Evolutionary conservation across 495 filamentous ascomycete species (phyloP).

Genomic region (Delitschia confertaspora): DNA sequence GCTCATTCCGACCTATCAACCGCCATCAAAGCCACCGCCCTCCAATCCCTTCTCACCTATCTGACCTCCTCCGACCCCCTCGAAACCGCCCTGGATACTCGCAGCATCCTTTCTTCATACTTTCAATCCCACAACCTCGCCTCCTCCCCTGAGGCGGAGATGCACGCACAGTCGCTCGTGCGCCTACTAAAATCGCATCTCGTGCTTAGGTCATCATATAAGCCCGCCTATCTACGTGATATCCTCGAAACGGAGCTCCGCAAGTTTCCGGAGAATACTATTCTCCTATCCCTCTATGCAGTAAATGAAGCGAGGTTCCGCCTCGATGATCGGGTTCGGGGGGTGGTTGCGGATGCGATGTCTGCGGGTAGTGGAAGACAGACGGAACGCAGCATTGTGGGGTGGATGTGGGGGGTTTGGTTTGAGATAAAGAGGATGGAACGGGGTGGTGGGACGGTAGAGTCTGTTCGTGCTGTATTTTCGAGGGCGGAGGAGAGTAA

Average conservation of each 20-base stretch:
- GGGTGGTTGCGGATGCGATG: conserved; percentile 34
- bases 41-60: conserved; percentile 56
- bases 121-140: conserved; percentile 18
- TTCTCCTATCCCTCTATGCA: conserved; percentile 61
- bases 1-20: conserved; percentile 46
- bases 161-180: conserved; percentile 36
- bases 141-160: conserved; percentile 22
- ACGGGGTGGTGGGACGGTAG: conserved; percentile 19
- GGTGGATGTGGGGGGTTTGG: conserved; percentile 58
- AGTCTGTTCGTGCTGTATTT: conserved; percentile 29
- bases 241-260: conserved; percentile 50
- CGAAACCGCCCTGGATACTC: conserved; percentile 33
- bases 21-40: conserved; percentile 47
- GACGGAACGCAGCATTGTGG: conserved; percentile 41
- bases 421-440: conserved; percentile 40
- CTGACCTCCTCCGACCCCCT: conserved; percentile 39
- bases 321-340: conserved; percentile 64
- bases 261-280: conserved; percentile 66
- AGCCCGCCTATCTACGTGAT: conserved; percentile 52
- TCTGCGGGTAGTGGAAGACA: conserved; percentile 17
- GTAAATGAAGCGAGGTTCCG: conserved; percentile 29
- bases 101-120: conserved; percentile 33
- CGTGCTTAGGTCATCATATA: no score
- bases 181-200: conserved; percentile 63
- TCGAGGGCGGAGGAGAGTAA: conserved; percentile 17